These are phyloP conservation scores for Aspergillus neotritici DNA, from an alignment of 2,329 filamentous ascomycete genomes.

Conservation along the genomic window DNA sequence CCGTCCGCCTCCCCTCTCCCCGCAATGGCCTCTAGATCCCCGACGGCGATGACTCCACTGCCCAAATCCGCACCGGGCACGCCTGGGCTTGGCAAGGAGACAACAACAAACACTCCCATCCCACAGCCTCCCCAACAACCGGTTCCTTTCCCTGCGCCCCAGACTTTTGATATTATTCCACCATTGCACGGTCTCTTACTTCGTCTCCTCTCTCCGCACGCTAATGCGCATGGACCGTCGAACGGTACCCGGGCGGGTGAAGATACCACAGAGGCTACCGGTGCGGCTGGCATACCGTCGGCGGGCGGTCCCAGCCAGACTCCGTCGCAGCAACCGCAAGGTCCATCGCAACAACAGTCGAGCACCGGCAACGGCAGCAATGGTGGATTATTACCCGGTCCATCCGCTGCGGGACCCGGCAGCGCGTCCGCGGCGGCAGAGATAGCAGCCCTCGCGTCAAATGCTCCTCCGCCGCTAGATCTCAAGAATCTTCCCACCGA, in stretches of 20 bases:
- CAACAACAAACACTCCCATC: constrained; percentile 22
- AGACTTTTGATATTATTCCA: constrained; percentile 79
- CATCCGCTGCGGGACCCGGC: constrained; percentile 27
- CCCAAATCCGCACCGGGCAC: constrained; percentile 33
- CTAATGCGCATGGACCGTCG: constrained; percentile 36
- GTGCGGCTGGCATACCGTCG: constrained; percentile 11
- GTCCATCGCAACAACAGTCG: constrained; percentile 23
- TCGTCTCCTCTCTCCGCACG: constrained; percentile 56
- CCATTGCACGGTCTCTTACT: constrained; percentile 72
- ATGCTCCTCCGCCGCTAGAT: constrained; percentile 46
- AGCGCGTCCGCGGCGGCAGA: constrained; percentile 17
- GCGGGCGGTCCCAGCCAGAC: too few relatives aligned
- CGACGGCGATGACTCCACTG: constrained; percentile 40
- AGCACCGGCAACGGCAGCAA: constrained; percentile 24
- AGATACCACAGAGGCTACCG: constrained; percentile 22
- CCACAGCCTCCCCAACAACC: constrained; percentile 37
- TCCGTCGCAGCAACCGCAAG: constrained; percentile 13
- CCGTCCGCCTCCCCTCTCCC: constrained; percentile 14
- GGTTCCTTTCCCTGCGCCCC: constrained; percentile 62
- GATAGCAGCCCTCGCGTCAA: constrained; percentile 21
- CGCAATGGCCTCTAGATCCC: constrained; percentile 33
- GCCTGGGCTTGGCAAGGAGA: constrained; percentile 23
- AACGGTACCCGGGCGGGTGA: constrained; percentile 22
- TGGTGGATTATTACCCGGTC: constrained; percentile 21
- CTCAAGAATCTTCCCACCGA: constrained; percentile 74